phyloP scores from a whole-genome alignment of 768 basidiomycete genomes.

The Ramaria sp. region DNA sequence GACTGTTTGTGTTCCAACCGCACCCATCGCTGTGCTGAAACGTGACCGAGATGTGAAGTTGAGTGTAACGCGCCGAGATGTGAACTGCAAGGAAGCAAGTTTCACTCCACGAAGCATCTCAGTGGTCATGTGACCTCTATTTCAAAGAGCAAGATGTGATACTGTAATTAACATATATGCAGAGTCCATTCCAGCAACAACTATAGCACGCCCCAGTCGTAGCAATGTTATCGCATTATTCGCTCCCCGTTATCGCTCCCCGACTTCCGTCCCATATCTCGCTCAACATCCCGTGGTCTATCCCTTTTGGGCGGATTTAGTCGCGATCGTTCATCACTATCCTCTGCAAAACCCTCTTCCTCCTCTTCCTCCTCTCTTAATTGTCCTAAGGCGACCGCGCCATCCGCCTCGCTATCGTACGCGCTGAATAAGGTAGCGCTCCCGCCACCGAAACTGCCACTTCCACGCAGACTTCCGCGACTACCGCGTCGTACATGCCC shows the following conservation, averaged over 20 bases:
- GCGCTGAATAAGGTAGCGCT: slow-evolving; percentile 62
- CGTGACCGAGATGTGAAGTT: neutral
- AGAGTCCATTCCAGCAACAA: neutral
- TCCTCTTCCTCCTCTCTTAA: slow-evolving; percentile 63
- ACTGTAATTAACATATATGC: slow-evolving; percentile 2
- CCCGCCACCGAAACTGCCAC: slow-evolving; percentile 31
- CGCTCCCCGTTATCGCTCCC: slow-evolving; percentile 1
- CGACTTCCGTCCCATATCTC: slow-evolving; percentile 1
- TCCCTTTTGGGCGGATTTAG: slow-evolving; percentile 3
- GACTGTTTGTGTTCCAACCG: slow-evolving; percentile 31
- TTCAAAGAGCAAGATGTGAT: neutral
- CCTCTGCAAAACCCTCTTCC: slow-evolving; percentile 35
- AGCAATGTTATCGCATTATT: neutral
- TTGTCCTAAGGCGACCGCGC: slow-evolving; percentile 46
- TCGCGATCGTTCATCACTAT: slow-evolving; percentile 9
- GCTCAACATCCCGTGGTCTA: neutral
- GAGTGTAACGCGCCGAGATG: neutral
- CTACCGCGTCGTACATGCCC: slow-evolving; percentile 22
- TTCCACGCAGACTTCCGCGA: slow-evolving; percentile 15
- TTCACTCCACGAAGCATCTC: neutral
- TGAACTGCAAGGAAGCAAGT: neutral
- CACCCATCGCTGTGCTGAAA: slow-evolving; percentile 25
- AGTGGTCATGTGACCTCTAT: neutral
- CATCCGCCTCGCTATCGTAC: slow-evolving; percentile 38
- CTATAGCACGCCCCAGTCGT: neutral